Conservation (phyloP, 2,329 filamentous ascomycete genomes). For the Verticillium dahliae region DNA sequence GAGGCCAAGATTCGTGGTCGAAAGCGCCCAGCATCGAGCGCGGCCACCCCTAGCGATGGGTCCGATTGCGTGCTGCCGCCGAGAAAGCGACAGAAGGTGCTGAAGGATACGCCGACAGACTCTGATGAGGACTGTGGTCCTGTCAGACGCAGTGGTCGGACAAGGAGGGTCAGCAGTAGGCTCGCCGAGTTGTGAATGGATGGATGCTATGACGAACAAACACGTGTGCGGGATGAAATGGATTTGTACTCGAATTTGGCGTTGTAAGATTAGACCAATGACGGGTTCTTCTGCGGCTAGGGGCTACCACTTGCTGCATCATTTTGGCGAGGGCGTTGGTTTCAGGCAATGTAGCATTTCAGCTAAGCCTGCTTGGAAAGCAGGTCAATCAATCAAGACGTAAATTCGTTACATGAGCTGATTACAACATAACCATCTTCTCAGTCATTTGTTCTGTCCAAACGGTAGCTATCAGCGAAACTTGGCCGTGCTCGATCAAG, state of each 20-base stretch:
- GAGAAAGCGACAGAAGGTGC: slow-evolving; percentile 7
- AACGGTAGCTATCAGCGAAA: no score
- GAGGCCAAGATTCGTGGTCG: slow-evolving; percentile 50
- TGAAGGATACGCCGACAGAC: slow-evolving; percentile 13
- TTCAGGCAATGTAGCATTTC: not conserved
- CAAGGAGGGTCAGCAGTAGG: slow-evolving; percentile 23
- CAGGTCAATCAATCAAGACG: not conserved
- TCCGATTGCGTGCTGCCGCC: slow-evolving; percentile 3
- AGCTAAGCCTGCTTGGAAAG: not conserved
- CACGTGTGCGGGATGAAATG: not conserved
- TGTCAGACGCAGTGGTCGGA: slow-evolving; percentile 25
- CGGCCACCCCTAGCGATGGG: slow-evolving; percentile 1
- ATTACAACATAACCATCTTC: no score
- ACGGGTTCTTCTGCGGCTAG: not conserved
- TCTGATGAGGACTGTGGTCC: slow-evolving; percentile 9
- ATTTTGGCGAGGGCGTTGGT: not conserved
- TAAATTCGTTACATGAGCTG: not conserved
- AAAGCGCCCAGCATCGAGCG: slow-evolving; percentile 11
- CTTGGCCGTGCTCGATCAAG: no score
- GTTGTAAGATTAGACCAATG: not conserved
- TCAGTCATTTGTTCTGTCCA: no score
- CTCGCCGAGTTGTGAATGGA: not conserved
- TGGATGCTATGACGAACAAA: not conserved
- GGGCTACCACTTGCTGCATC: not conserved
- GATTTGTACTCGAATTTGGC: not conserved